Conservation (phyloP, 2,329 filamentous ascomycete genomes). For the Aspergillus proliferans region DNA sequence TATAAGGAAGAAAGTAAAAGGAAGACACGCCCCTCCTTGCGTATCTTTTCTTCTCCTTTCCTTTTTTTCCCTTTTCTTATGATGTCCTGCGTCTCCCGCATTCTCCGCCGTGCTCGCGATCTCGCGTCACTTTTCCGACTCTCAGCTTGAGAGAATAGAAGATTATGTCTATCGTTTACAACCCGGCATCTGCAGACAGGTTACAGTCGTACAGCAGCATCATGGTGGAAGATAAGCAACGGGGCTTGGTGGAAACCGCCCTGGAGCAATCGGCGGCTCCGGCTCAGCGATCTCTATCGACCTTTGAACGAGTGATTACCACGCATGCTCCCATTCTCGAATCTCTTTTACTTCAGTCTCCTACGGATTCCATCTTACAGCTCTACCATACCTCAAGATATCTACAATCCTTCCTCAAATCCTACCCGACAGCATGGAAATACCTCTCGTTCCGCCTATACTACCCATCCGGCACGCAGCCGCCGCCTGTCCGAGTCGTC, state of each 20-base stretch:
- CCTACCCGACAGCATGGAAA: conserved; percentile 57
- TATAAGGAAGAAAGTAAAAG: conserved; percentile 8
- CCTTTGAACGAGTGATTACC: conserved; percentile 51
- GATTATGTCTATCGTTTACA: conserved; percentile 11
- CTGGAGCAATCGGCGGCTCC: conserved; percentile 16
- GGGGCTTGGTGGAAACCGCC: conserved; percentile 20
- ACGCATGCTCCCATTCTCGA: conserved; percentile 54
- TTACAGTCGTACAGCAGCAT: conserved; percentile 2
- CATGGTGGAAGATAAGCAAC: conserved; percentile 10
- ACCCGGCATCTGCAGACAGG: neutral
- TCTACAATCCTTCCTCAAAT: conserved; percentile 49
- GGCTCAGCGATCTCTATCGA: conserved; percentile 32
- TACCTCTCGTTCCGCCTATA: conserved; percentile 53
- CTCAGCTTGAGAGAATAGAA: neutral
- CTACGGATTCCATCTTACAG: conserved; percentile 51
- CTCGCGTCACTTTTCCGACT: conserved; percentile 16
- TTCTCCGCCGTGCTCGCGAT: conserved; percentile 22
- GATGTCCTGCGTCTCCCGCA: conserved; percentile 25
- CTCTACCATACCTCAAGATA: conserved; percentile 54
- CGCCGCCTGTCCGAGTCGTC: conserved; percentile 25
- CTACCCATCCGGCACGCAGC: conserved; percentile 31
- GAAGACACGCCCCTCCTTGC: conserved; percentile 12
- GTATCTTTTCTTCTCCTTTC: conserved; percentile 10
- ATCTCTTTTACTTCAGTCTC: conserved; percentile 52
- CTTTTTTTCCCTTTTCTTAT: conserved; percentile 20